Evolutionary conservation across 352 stramenopile genomes (phyloP).

Genomic region (Phytophthora quininea): DNA sequence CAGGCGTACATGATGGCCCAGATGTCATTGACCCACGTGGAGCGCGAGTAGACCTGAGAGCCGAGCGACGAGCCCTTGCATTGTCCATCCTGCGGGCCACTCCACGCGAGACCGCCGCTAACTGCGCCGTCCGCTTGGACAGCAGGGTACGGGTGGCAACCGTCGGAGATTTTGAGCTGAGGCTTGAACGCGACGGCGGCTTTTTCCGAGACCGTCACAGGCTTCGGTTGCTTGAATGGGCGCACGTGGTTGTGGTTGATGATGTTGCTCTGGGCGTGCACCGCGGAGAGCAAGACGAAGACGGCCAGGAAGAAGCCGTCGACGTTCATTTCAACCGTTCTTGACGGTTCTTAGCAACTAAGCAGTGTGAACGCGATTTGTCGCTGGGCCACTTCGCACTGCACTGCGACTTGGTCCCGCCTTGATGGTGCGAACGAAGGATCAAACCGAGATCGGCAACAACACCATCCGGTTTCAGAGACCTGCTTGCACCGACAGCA

Average conservation of each 20-base stretch:
- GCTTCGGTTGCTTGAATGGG: slow-evolving; percentile 18
- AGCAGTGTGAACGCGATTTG: background rate
- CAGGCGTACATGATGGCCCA: slow-evolving; percentile 37
- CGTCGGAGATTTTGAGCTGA: slow-evolving; percentile 29
- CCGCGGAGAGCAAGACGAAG: slow-evolving; percentile 14
- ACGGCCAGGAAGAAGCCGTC: slow-evolving; percentile 7
- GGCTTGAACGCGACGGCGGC: slow-evolving; percentile 17
- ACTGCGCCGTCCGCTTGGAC: slow-evolving; percentile 31
- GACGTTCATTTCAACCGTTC: slow-evolving; percentile 15
- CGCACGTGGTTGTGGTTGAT: slow-evolving; percentile 28
- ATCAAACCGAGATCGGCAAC: background rate
- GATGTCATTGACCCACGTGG: slow-evolving; percentile 25
- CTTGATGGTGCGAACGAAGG: background rate
- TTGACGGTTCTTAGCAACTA: too few species aligned
- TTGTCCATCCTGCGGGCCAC: slow-evolving; percentile 26
- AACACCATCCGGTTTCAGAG: background rate
- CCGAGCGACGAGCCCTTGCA: slow-evolving; percentile 31
- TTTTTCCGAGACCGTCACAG: background rate
- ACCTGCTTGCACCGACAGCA: background rate
- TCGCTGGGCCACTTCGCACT: background rate
- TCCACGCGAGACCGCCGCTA: slow-evolving; percentile 31
- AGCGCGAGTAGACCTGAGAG: slow-evolving; percentile 33
- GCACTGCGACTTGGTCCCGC: background rate
- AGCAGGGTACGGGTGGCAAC: slow-evolving; percentile 31
- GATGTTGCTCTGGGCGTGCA: slow-evolving; percentile 16